These are phyloP conservation scores for Penicillium verrucosum DNA, from an alignment of 2,329 filamentous ascomycete species.

Conservation along the genomic window DNA sequence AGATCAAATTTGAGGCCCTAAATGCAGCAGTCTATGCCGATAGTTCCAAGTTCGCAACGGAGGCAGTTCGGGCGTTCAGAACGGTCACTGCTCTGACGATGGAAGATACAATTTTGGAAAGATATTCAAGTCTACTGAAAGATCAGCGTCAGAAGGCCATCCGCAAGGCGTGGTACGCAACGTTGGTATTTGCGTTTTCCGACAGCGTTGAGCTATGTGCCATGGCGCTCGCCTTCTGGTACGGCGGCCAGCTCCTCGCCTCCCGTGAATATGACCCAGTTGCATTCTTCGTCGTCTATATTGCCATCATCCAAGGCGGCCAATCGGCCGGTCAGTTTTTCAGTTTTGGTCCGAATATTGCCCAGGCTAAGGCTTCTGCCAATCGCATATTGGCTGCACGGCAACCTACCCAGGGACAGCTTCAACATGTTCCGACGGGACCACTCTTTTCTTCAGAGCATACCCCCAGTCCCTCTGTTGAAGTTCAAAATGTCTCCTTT, in stretches of 20 bases:
- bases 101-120: conserved; percentile 61
- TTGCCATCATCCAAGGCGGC: conserved; percentile 65
- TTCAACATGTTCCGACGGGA: neutral
- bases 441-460: neutral
- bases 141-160: conserved; percentile 60
- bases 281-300: conserved; percentile 59
- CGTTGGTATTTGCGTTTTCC: conserved; percentile 65
- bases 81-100: conserved; percentile 69
- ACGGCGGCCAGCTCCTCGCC: conserved; percentile 57
- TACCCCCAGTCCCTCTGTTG: conserved; percentile 25
- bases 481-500: conserved; percentile 36
- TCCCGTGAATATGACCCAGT: conserved; percentile 47
- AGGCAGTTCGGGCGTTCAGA: conserved; percentile 69
- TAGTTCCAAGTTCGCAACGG: conserved; percentile 71
- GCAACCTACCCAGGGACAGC: neutral
- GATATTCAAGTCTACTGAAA: conserved; percentile 59
- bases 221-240: conserved; percentile 62
- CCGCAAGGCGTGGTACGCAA: conserved; percentile 59
- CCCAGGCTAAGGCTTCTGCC: conserved; percentile 38
- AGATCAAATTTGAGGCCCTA: conserved; percentile 65
- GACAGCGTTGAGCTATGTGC: conserved; percentile 63
- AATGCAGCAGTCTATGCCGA: conserved; percentile 66
- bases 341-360: conserved; percentile 59
- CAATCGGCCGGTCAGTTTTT: conserved; percentile 67
- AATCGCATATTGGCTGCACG: conserved; percentile 37